Evolutionary conservation across 371 early-diverging fungal genomes (phyloP).

Genomic region (Mortierella sp.): DNA sequence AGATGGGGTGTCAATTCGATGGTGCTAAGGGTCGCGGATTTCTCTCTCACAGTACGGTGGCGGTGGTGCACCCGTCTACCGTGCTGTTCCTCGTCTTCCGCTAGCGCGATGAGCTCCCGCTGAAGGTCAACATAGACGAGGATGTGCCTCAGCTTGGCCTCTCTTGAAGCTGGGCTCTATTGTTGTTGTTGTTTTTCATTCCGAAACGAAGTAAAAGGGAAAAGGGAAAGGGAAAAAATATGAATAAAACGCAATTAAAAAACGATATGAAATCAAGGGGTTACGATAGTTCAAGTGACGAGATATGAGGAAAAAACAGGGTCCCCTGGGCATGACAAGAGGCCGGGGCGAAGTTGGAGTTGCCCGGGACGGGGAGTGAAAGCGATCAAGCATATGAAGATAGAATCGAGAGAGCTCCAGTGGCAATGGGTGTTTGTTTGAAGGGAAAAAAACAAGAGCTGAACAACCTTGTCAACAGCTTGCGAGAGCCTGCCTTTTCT

Average conservation of each 20-base stretch:
- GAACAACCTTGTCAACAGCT: neutral
- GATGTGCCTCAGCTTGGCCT: constrained; percentile 48
- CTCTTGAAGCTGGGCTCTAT: constrained; percentile 50
- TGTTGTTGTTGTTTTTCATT: neutral
- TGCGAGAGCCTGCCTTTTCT: constrained; percentile 3
- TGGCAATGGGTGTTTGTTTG: neutral
- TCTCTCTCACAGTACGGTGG: neutral
- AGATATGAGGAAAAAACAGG: neutral
- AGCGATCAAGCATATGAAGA: constrained; percentile 3
- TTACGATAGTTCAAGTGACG: neutral
- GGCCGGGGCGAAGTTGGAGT: neutral
- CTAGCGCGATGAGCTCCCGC: constrained; percentile 41
- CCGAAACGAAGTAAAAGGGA: neutral
- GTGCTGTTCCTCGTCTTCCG: constrained; percentile 20
- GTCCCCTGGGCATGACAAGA: neutral
- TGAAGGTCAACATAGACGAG: constrained; percentile 49
- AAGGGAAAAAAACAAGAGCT: constrained; percentile 4
- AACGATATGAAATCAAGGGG: neutral
- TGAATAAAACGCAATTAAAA: neutral
- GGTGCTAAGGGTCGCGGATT: neutral
- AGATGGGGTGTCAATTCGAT: neutral
- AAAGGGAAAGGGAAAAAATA: neutral
- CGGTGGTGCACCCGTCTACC: constrained; percentile 7
- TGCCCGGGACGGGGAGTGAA: neutral
- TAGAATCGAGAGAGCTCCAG: constrained; percentile 3